phyloP scores from a whole-genome alignment of 192 early-diverging fungal species.

The Obelidium mucronatum region DNA sequence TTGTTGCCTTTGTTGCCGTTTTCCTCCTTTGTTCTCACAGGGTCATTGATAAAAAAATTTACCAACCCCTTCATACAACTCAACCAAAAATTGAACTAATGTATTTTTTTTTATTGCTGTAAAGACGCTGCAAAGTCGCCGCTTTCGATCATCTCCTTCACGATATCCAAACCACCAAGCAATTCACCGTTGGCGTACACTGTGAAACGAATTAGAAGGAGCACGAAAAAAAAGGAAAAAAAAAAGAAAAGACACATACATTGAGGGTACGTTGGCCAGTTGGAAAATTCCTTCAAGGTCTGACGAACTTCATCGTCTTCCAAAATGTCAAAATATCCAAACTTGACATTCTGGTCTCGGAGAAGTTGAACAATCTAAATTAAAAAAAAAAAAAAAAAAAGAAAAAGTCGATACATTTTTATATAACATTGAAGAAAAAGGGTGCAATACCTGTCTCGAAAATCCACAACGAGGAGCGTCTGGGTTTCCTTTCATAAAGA shows the following conservation, averaged over 20 bases:
- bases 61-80: no score
- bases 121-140: conserved; percentile 44
- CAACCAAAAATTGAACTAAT: no score
- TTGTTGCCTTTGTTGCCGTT: no score
- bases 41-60: no score
- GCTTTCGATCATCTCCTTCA: conserved; percentile 83
- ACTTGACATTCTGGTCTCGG: conserved; percentile 49
- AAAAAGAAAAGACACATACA: conserved; percentile 5
- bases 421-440: neutral
- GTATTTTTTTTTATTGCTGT: no score
- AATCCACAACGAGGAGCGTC: conserved; percentile 90
- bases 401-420: neutral
- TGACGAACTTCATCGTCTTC: conserved; percentile 65
- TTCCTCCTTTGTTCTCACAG: no score
- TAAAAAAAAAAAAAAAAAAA: neutral
- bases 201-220: conserved; percentile 4
- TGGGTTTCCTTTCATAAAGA: conserved; percentile 96
- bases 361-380: conserved; percentile 46
- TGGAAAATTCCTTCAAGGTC: conserved; percentile 58
- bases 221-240: conserved; percentile 6
- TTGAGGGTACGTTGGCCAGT: conserved; percentile 68
- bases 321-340: conserved; percentile 60
- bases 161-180: conserved; percentile 93
- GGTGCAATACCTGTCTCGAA: conserved; percentile 69
- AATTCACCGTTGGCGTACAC: conserved; percentile 92